phyloP scores from a whole-genome alignment of 2,329 filamentous ascomycete genomes.

The Microcyclospora pomicola region DNA sequence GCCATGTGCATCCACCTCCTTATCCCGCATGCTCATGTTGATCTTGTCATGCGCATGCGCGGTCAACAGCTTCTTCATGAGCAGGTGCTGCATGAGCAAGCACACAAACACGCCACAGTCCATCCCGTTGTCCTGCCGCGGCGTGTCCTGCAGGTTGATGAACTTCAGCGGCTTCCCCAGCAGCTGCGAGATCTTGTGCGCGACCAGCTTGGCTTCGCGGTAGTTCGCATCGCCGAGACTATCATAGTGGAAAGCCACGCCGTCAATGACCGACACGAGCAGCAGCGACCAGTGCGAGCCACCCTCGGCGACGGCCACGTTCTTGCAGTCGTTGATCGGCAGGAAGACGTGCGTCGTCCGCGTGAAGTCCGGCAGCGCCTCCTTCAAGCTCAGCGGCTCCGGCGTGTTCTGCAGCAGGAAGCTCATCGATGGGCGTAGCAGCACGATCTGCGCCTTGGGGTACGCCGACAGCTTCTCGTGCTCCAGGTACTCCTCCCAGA shows the following conservation, averaged over 20 bases:
- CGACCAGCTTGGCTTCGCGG: conserved; percentile 55
- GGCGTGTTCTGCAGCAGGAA: conserved; percentile 72
- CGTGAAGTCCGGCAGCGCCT: conserved; percentile 67
- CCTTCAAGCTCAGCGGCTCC: conserved; percentile 41
- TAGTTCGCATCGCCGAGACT: conserved; percentile 65
- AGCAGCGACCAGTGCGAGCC: conserved; percentile 92
- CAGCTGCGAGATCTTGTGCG: conserved; percentile 54
- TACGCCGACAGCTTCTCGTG: conserved; percentile 70
- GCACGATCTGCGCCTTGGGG: conserved; percentile 71
- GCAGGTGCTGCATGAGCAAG: conserved; percentile 83
- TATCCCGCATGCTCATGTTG: conserved; percentile 82
- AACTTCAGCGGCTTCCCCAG: conserved; percentile 57
- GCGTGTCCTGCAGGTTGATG: conserved; percentile 68
- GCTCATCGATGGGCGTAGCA: conserved; percentile 84
- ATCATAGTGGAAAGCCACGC: conserved; percentile 94
- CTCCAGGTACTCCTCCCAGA: conserved; percentile 96
- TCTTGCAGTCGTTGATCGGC: conserved; percentile 79
- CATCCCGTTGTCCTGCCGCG: conserved; percentile 80
- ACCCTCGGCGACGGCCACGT: conserved; percentile 65
- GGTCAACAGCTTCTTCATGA: conserved; percentile 67
- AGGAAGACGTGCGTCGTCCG: conserved; percentile 85
- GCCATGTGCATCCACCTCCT: conserved; percentile 64
- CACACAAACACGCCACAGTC: conserved; percentile 97
- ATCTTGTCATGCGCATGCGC: conserved; percentile 75
- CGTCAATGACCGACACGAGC: conserved; percentile 75